Evolutionary conservation across 768 basidiomycete genomes (phyloP).

Genomic region (Coprinopsis strossmayeri): DNA sequence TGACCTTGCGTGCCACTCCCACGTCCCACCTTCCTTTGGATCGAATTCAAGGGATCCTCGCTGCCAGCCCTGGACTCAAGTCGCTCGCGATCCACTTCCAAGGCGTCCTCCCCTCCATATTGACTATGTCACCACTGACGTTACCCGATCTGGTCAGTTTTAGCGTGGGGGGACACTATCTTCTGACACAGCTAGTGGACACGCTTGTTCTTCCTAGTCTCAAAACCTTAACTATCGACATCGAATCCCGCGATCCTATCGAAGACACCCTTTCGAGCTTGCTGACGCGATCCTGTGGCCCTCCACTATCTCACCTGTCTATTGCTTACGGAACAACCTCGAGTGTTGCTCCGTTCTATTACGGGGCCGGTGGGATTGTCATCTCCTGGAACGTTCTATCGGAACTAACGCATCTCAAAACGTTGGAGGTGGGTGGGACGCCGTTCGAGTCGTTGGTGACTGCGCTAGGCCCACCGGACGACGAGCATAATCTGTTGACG

Average conservation of each 20-base stretch:
- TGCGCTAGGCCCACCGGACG: conserved; percentile 53
- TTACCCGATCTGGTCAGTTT: conserved; percentile 50
- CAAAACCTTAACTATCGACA: conserved; percentile 55
- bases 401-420: conserved; percentile 52
- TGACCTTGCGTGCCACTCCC: conserved; percentile 62
- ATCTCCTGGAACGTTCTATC: conserved; percentile 58
- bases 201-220: conserved; percentile 53
- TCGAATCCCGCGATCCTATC: conserved; percentile 69
- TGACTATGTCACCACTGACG: conserved; percentile 50
- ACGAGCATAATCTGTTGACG: conserved; percentile 35
- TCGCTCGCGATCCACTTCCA: conserved; percentile 56
- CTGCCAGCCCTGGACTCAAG: conserved; percentile 51
- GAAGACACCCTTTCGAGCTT: conserved; percentile 65
- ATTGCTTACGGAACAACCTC: conserved; percentile 48
- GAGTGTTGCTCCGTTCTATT: conserved; percentile 42
- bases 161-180: conserved; percentile 60
- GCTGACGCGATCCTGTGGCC: conserved; percentile 51
- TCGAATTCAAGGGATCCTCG: conserved; percentile 59
- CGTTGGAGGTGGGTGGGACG: conserved; percentile 58
- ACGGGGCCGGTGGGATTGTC: conserved; percentile 49
- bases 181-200: conserved; percentile 56
- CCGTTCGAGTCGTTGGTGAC: conserved; percentile 58
- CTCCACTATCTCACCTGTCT: conserved; percentile 51
- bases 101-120: conserved; percentile 52
- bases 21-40: conserved; percentile 59